These are phyloP conservation scores for Termitomyces eurrhizus DNA, from an alignment of 768 basidiomycete species.

Conservation along the genomic window DNA sequence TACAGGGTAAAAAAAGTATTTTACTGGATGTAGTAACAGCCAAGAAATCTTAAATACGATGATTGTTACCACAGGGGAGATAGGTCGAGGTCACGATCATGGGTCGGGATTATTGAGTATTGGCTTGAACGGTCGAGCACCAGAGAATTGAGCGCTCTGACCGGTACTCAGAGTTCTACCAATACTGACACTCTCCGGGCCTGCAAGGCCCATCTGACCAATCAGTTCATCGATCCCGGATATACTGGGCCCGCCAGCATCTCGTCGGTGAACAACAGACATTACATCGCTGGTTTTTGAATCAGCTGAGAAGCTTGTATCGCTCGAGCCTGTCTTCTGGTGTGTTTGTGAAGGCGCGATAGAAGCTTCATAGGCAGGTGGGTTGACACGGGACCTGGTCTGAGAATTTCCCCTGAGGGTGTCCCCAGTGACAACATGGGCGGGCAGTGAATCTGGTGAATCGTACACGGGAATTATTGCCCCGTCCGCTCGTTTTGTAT, in stretches of 20 bases:
- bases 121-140: slow-evolving; percentile 6
- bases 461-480: slow-evolving; percentile 28
- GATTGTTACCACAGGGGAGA: background rate
- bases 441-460: slow-evolving; percentile 25
- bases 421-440: slow-evolving; percentile 12
- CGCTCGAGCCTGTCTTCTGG: slow-evolving; percentile 26
- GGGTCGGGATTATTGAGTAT: slow-evolving; percentile 8
- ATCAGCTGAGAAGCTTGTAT: slow-evolving; percentile 27
- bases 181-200: slow-evolving; percentile 8
- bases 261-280: slow-evolving; percentile 3
- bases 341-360: slow-evolving; percentile 15
- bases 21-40: background rate
- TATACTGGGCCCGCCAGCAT: slow-evolving; percentile 13
- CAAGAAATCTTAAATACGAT: background rate
- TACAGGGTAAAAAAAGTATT: background rate
- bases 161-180: slow-evolving; percentile 20
- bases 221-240: slow-evolving; percentile 22
- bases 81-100: background rate
- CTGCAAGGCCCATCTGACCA: slow-evolving; percentile 17
- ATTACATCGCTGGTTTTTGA: slow-evolving; percentile 15
- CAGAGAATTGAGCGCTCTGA: slow-evolving; percentile 10
- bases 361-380: slow-evolving; percentile 32
- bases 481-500: slow-evolving; percentile 31
- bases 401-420: background rate
- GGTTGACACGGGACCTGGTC: slow-evolving; percentile 24